These are phyloP conservation scores for Neurospora sp. DNA, from an alignment of 495 filamentous ascomycete species.

Conservation along the genomic window DNA sequence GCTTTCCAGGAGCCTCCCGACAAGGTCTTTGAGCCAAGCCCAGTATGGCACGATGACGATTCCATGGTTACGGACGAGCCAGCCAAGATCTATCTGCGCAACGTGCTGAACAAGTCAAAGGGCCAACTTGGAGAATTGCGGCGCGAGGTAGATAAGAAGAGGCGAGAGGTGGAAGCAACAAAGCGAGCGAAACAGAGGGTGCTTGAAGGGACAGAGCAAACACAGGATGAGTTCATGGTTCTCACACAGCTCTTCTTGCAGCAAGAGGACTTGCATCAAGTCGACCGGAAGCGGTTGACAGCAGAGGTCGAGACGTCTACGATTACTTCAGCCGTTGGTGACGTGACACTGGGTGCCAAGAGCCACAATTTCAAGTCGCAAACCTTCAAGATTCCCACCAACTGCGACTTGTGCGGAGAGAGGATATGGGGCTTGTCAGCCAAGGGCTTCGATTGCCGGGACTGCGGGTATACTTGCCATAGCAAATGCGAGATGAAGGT, in stretches of 20 bases:
- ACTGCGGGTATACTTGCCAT: slow-evolving; percentile 97
- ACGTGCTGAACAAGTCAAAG: slow-evolving; percentile 85
- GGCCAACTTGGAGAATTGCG: slow-evolving; percentile 65
- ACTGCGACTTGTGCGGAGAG: slow-evolving; percentile 93
- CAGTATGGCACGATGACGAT: slow-evolving; percentile 93
- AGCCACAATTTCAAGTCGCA: slow-evolving; percentile 95
- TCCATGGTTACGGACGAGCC: slow-evolving; percentile 70
- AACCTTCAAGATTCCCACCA: slow-evolving; percentile 97
- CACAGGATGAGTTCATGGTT: slow-evolving; percentile 66
- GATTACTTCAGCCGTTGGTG: slow-evolving; percentile 76
- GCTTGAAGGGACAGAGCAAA: slow-evolving; percentile 68
- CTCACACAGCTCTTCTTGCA: slow-evolving; percentile 65
- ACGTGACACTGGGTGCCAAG: slow-evolving; percentile 80
- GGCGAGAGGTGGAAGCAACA: slow-evolving; percentile 66
- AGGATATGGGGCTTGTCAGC: slow-evolving; percentile 93
- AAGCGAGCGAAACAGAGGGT: slow-evolving; percentile 63
- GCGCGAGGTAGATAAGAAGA: slow-evolving; percentile 72
- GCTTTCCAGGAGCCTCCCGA: slow-evolving; percentile 72
- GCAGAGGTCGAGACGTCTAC: slow-evolving; percentile 88
- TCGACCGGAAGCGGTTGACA: slow-evolving; percentile 75
- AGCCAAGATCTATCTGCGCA: slow-evolving; percentile 83
- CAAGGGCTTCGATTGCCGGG: slow-evolving; percentile 89
- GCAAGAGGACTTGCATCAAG: slow-evolving; percentile 76
- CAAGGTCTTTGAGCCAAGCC: slow-evolving; percentile 85
- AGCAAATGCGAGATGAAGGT: slow-evolving; percentile 99